Base-by-base conservation (phyloP, 2,329 filamentous ascomycete genomes). In the Boeremia exigua region DNA sequence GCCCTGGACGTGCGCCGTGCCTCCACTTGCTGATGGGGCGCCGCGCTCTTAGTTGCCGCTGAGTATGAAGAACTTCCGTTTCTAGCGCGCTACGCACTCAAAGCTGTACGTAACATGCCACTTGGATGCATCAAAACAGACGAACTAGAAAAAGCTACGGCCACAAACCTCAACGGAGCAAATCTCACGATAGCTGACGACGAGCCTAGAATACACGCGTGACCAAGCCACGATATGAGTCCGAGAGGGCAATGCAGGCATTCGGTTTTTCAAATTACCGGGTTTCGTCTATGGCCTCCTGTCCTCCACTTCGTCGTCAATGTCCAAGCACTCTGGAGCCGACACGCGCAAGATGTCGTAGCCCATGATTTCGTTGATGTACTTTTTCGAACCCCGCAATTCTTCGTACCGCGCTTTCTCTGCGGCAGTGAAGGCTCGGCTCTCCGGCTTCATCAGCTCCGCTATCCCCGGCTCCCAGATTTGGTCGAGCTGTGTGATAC, bases 351-450 rank as follows among this genome's bases (percentile, higher is more conserved):
- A 53, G 27, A 75, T 68, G 57, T 75, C 71, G 48, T 74, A 75
- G 2, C 72, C 73, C 66, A 75, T 71, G 6, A 75, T 55, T 45
- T 73, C 71, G 55, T 73, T 74, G 30, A 75, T 63, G 50, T 70
- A 75, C 49, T 71, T 69, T 44, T 60, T 67, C 46, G 67, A 69
- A 5, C 49, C 40, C 53, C 55, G 60, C 44, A 74, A 54, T 30
- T 74, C 67, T 34, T 63, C 62, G 42, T 68, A 73, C 28, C 63
- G 58, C n/a, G 54, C 49, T 56, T 62, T 69, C 48, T 74, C 66
- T 23, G 66, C 59, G 44, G 70, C 62, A 9, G 68, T 72, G 49
- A 71, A 74, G 14, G 67, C 65, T 39, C 69, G 61, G 37, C 62
- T 62, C 10, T 65, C 66, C 9, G 67, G 56, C 30, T 57, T 62